Base-by-base conservation (phyloP, 768 basidiomycete species). In the Suillus americanus region DNA sequence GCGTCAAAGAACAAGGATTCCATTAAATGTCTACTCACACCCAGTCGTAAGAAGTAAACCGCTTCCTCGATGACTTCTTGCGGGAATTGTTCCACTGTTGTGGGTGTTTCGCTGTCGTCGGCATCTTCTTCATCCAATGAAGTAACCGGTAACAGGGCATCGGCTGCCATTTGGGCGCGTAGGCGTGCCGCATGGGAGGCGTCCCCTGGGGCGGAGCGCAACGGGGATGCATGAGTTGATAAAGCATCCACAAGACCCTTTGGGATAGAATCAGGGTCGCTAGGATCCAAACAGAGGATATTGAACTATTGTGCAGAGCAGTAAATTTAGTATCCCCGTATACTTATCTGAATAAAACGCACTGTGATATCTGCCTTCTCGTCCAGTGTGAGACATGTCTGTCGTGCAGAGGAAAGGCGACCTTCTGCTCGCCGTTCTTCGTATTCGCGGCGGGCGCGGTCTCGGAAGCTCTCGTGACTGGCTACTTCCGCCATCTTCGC, bases 361-460 rank as follows among this genome's bases (percentile, higher is more conserved):
- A 77, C 88, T 68, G 83, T 75, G 69, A 86, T 86, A 51, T 87
- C 90, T 13, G 83, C 81, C 71, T 86, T 83, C 73, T 92, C 92
- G 75, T 95, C 94, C 18, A 95, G 79, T 28, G 85, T 86, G 54
- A 75, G 71, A 69, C 93, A 94, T 13, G 94, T 95, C 50, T 82
- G 85, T 73, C 89, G 90, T 25, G 91, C 89, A 43, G 86, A 85
- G 74, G 80, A 79, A 48, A 95, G 82, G 69, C 87, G 83, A 7
- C 84, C 86, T 70, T 91, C 89, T 20, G 91, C 91, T 5, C 87
- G 86, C 60, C 87, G 82, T 64, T 91, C 89, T 71, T 91, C 88
- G 71, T 91, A 94, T 65, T 91, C 91, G 64, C 84, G 82, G 64
- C 87, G 82, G 4, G 88, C 82, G 53, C 91, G 85, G 69, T 89